Evolutionary conservation across 2,329 filamentous ascomycete species (phyloP).

Genomic region (Alternaria burnsii): DNA sequence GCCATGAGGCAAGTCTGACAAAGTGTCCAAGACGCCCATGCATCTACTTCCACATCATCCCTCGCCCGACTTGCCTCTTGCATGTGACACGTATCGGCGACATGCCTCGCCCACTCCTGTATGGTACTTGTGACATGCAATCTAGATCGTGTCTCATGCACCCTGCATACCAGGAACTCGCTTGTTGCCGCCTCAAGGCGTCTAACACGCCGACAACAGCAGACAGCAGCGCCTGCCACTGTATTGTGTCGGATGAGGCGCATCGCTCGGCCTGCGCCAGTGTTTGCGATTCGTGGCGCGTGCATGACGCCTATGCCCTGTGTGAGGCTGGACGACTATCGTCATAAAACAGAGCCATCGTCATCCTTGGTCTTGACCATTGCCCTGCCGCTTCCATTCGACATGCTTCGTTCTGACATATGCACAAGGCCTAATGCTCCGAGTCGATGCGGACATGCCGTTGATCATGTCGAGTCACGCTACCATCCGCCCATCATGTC

Average conservation of each 20-base stretch:
- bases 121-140: conserved; percentile 24
- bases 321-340: conserved; percentile 12
- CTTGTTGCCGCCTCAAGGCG: conserved; percentile 21
- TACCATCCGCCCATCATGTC: conserved; percentile 10
- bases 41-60: conserved; percentile 7
- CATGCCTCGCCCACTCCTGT: conserved; percentile 12
- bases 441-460: not conserved
- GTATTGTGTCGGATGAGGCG: conserved; percentile 19
- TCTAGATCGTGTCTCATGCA: conserved; percentile 25
- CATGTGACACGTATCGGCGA: conserved; percentile 35
- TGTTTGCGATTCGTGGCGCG: conserved; percentile 14
- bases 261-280: conserved; percentile 7
- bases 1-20: not conserved
- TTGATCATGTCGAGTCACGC: conserved; percentile 2
- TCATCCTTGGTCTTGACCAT: conserved; percentile 8
- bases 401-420: conserved; percentile 1
- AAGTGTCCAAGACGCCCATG: not conserved
- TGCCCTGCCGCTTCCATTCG: not conserved
- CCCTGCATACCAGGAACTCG: conserved; percentile 9
- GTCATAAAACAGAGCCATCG: conserved; percentile 2
- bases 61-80: conserved; percentile 33
- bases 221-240: conserved; percentile 9
- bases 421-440: conserved; percentile 15
- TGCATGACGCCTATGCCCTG: conserved; percentile 5
- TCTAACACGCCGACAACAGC: conserved; percentile 31